Evolutionary conservation across 2,329 filamentous ascomycete species (phyloP), one percentile per base, ranked within the genome.

Genomic region (Periconia digitata): DNA sequence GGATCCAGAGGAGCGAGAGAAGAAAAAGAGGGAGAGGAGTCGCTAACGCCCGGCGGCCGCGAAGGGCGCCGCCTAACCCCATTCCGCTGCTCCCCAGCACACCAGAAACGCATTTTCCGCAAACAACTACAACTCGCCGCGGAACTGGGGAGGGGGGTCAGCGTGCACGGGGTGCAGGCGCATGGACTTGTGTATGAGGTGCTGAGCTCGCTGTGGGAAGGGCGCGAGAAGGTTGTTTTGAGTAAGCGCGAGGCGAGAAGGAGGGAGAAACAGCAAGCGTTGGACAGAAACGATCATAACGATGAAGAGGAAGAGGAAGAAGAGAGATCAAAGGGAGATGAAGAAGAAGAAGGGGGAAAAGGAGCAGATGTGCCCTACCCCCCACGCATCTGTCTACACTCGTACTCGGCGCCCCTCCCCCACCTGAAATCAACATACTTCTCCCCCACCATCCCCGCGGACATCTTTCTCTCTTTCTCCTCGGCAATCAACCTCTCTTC

Each of bases 351-450:
- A 27, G 22, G 42, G 34, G n/a, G 44, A 76, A 1, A 84, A 80
- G n/a, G n/a, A n/a, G n/a, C n/a, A n/a, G n/a, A n/a, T n/a, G n/a
- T n/a, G 50, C 86, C 88, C 0, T 97, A 87, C 59, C 92, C 94
- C 3, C 91, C 92, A 1, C 79, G 92, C 8, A 86, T 97, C 66
- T 99, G 94, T 65, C 82, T 99, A 50, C 94, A 99, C 71, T 96
- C 92, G 0, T 99, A 91, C 71, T 95, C 89, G 40, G 92, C 90
- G 0, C 81, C 86, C 6, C 77, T 83, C 10, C 85, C 94, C 47
- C 80, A 86, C 24, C 74, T 96, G 32, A 85, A 82, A 55, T 4
- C 27, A 32, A 90, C 91, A 68, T 97, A 96, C 63, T 74, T 90
- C 40, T 80, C 87, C 54, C 82, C 83, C 1, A 77, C 81, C 1